Conservation (phyloP, 805 yeast species). For the Torulaspora quercuum region DNA sequence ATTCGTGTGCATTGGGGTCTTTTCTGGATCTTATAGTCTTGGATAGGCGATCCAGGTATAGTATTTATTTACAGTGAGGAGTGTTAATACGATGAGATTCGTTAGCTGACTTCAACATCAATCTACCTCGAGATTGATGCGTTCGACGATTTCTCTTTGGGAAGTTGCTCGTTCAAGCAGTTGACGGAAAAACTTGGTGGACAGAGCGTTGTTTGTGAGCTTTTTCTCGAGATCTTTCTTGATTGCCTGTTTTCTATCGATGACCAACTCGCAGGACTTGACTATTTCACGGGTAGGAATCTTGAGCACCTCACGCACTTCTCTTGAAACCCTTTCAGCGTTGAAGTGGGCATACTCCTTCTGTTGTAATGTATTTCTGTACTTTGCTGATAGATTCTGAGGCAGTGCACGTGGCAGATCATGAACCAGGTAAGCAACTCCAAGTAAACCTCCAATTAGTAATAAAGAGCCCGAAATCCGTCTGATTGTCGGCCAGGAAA, state of each 20-base stretch:
- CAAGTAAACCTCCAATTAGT: slow-evolving; percentile 48
- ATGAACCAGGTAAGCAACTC: slow-evolving; percentile 59
- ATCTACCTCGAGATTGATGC: slow-evolving; percentile 33
- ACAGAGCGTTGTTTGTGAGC: slow-evolving; percentile 24
- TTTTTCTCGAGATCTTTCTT: slow-evolving; percentile 29
- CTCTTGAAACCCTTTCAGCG: slow-evolving; percentile 73
- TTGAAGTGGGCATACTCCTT: slow-evolving; percentile 77
- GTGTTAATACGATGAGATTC: slow-evolving; percentile 1
- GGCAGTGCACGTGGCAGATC: slow-evolving; percentile 92
- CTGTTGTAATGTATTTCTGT: slow-evolving; percentile 56
- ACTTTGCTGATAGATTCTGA: slow-evolving; percentile 70
- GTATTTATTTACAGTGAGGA: slow-evolving; percentile 10
- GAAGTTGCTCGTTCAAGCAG: slow-evolving; percentile 24
- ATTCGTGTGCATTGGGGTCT: too few species aligned
- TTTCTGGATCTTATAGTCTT: too few species aligned
- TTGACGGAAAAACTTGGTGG: slow-evolving; percentile 29
- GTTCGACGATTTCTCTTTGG: slow-evolving; percentile 24
- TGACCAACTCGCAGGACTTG: slow-evolving; percentile 30
- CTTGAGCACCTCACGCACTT: slow-evolving; percentile 74
- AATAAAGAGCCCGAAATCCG: slow-evolving; percentile 53
- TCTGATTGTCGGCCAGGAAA: slow-evolving; percentile 39
- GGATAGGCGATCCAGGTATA: background rate
- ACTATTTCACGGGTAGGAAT: slow-evolving; percentile 78
- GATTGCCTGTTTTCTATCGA: slow-evolving; percentile 28
- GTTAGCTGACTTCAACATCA: too few species aligned